phyloP scores from a whole-genome alignment of 345 rosid genomes.

The Salix udensis region DNA sequence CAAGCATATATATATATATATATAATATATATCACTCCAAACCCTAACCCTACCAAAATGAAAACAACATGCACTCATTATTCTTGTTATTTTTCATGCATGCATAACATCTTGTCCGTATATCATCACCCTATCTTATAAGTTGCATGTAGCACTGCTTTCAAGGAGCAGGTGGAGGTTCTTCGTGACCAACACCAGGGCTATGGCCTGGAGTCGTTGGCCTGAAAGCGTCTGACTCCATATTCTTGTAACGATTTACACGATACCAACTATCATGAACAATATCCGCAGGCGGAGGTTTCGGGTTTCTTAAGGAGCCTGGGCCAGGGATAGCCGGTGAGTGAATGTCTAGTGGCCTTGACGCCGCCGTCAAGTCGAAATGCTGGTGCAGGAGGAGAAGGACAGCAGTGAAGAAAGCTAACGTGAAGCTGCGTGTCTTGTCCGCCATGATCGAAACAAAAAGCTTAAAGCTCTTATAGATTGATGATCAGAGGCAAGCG shows the following conservation, averaged over 20 bases:
- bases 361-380: conserved; percentile 13
- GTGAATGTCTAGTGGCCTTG: conserved; percentile 21
- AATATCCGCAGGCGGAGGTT: conserved; percentile 4
- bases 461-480: no score
- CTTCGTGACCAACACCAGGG: conserved; percentile 41
- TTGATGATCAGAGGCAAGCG: no score
- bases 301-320: neutral
- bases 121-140: no score
- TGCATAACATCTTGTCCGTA: no score
- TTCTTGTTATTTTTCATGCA: no score
- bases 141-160: no score
- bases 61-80: no score
- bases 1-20: no score
- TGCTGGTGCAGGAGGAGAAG: conserved; percentile 23
- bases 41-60: no score
- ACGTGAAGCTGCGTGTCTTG: neutral
- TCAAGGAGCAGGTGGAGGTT: conserved; percentile 28
- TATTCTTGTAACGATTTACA: conserved; percentile 27
- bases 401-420: conserved; percentile 9
- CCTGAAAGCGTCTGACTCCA: conserved; percentile 27
- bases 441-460: conserved; percentile 16
- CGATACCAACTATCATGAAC: neutral
- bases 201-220: conserved; percentile 52
- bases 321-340: conserved; percentile 13
- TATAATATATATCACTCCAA: no score